Conservation (phyloP, 176 grass and related monocot genomes). For the Avena eriantha region DNA sequence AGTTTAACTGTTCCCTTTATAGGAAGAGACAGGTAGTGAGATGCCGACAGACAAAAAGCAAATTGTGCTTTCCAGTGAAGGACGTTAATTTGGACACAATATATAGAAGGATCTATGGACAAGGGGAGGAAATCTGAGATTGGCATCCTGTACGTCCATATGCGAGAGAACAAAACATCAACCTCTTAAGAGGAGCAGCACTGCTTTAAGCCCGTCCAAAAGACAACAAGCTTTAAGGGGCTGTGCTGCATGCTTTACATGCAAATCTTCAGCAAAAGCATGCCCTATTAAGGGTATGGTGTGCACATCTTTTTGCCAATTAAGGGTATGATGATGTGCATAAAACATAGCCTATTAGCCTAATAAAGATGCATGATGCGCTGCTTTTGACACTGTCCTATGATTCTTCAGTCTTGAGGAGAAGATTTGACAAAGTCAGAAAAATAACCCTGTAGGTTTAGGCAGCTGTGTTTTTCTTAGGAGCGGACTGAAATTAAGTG, state of each 20-base stretch:
- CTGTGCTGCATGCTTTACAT: not conserved
- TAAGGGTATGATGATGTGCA: too few relatives aligned
- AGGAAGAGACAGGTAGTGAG: not conserved
- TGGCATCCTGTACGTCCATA: constrained; percentile 13
- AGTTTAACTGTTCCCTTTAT: not conserved
- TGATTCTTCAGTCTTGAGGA: not conserved
- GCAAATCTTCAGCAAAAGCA: constrained; percentile 11
- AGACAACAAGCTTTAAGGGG: constrained; percentile 40
- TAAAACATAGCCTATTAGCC: not conserved
- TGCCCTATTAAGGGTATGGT: not conserved
- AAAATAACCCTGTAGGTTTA: not conserved
- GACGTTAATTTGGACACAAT: constrained; percentile 1
- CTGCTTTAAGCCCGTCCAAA: constrained; percentile 37
- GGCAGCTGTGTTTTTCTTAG: not conserved
- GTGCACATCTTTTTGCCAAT: not conserved
- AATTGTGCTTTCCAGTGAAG: not conserved
- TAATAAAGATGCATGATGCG: not conserved
- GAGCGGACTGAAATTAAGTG: not conserved
- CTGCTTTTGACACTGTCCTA: not conserved
- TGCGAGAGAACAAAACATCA: constrained; percentile 24
- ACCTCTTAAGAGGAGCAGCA: not conserved
- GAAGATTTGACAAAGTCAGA: not conserved
- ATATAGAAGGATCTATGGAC: constrained; percentile 2
- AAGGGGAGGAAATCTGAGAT: constrained; percentile 30
- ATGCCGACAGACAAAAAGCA: not conserved